phyloP scores from a whole-genome alignment of 202 grass and related monocot genomes.

The Setaria viridis region DNA sequence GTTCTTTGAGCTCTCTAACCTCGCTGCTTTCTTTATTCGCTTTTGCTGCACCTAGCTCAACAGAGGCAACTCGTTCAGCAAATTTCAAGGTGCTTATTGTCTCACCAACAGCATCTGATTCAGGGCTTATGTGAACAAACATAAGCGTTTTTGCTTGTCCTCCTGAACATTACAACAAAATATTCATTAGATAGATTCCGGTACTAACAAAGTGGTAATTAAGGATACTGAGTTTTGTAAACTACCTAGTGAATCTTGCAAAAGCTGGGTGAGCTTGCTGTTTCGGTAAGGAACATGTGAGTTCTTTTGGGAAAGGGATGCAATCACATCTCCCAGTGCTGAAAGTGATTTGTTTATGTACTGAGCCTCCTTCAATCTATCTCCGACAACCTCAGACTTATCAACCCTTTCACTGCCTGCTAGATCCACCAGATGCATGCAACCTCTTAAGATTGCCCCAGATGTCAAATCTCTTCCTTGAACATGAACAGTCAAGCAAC shows the following conservation, averaged over 20 bases:
- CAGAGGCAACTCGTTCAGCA: constrained; percentile 86
- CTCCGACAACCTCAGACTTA: constrained; percentile 91
- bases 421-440: constrained; percentile 97
- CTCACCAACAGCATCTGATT: constrained; percentile 70
- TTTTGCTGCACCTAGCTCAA: constrained; percentile 84
- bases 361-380: constrained; percentile 95
- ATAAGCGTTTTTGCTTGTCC: constrained; percentile 97
- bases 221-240: constrained; percentile 1
- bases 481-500: constrained; percentile 94
- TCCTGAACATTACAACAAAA: constrained; percentile 60
- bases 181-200: constrained; percentile 31
- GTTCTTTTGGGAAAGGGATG: constrained; percentile 82
- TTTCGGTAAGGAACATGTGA: constrained; percentile 92
- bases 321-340: constrained; percentile 95
- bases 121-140: constrained; percentile 96
- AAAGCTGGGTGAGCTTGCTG: constrained; percentile 95
- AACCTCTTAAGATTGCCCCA: constrained; percentile 62
- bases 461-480: constrained; percentile 79
- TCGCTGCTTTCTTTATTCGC: constrained; percentile 83
- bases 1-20: constrained; percentile 78
- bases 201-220: constrained; percentile 33
- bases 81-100: constrained; percentile 97
- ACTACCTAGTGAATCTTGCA: constrained; percentile 96
- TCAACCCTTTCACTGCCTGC: constrained; percentile 98
- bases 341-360: constrained; percentile 98